Evolutionary conservation across 176 grass and related monocot species (phyloP).

Genomic region (Dactylis glomerata): DNA sequence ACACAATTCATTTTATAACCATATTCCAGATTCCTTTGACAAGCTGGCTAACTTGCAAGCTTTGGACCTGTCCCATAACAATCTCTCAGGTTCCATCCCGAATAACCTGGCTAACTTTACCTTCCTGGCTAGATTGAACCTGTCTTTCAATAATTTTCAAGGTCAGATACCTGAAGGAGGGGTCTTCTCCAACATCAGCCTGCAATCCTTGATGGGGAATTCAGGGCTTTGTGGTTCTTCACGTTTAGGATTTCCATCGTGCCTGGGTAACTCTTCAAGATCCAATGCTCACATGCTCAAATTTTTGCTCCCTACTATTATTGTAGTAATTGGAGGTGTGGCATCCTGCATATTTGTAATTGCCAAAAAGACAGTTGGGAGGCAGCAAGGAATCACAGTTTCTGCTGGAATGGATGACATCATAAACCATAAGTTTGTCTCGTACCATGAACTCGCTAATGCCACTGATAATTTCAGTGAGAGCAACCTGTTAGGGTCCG

Average conservation of each 20-base stretch:
- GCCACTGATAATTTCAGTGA: conserved; percentile 1
- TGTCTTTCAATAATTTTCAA: conserved; percentile 5
- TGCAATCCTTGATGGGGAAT: background rate
- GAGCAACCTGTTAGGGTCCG: background rate
- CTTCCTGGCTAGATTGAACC: background rate
- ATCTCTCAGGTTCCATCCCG: background rate
- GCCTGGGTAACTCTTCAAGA: background rate
- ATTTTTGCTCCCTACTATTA: background rate
- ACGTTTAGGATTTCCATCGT: background rate
- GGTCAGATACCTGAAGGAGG: conserved; percentile 7
- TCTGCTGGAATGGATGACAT: background rate
- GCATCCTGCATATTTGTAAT: background rate
- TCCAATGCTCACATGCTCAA: background rate
- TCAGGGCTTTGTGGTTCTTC: background rate
- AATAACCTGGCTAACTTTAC: background rate
- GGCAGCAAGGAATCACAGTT: background rate
- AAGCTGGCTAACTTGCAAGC: background rate
- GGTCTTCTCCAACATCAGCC: background rate
- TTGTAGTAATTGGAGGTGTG: background rate
- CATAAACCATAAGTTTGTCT: background rate
- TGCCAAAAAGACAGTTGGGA: background rate
- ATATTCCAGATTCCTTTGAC: background rate
- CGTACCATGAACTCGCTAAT: background rate
- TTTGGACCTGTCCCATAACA: background rate
- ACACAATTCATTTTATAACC: background rate